phyloP scores from a whole-genome alignment of 1,284 basidiomycete species.

The Mycena sp. region DNA sequence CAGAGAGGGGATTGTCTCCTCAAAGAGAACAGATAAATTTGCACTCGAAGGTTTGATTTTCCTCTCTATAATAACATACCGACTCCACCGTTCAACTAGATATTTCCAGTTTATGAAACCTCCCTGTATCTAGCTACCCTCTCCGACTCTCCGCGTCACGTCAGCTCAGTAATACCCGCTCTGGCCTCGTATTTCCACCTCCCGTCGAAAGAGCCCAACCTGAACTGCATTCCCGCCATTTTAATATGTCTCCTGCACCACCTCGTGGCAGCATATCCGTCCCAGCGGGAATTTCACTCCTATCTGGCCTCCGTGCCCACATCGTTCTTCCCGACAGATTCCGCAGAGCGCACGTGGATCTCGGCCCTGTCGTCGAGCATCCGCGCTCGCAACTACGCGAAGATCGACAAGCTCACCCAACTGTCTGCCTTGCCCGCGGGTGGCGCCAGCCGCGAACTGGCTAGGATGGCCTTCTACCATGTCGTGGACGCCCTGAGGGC shows the following conservation, averaged over 20 bases:
- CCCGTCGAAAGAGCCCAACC: constrained; percentile 35
- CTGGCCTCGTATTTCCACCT: constrained; percentile 62
- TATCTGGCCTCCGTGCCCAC: constrained; percentile 53
- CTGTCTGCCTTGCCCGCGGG: constrained; percentile 37
- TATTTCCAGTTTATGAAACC: constrained; percentile 69
- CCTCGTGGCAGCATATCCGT: constrained; percentile 65
- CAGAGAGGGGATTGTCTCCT: constrained; percentile 72
- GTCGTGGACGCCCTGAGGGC: constrained; percentile 57
- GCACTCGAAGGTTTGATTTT: constrained; percentile 66
- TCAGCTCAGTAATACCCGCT: constrained; percentile 64
- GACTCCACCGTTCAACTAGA: not conserved
- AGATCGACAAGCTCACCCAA: constrained; percentile 55
- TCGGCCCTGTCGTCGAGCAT: constrained; percentile 54
- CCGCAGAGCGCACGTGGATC: constrained; percentile 57
- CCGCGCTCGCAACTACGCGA: constrained; percentile 60
- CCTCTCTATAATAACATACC: not conserved
- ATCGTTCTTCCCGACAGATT: constrained; percentile 46
- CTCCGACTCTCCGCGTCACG: constrained; percentile 66
- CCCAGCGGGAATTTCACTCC: constrained; percentile 62
- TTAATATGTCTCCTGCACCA: constrained; percentile 64
- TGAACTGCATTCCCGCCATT: constrained; percentile 42
- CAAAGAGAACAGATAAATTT: constrained; percentile 64
- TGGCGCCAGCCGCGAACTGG: constrained; percentile 16
- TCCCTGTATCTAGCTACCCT: constrained; percentile 71
- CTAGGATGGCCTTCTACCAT: constrained; percentile 50